Conservation (phyloP, 2,329 filamentous ascomycete genomes). For the Elsinoe arachidis region DNA sequence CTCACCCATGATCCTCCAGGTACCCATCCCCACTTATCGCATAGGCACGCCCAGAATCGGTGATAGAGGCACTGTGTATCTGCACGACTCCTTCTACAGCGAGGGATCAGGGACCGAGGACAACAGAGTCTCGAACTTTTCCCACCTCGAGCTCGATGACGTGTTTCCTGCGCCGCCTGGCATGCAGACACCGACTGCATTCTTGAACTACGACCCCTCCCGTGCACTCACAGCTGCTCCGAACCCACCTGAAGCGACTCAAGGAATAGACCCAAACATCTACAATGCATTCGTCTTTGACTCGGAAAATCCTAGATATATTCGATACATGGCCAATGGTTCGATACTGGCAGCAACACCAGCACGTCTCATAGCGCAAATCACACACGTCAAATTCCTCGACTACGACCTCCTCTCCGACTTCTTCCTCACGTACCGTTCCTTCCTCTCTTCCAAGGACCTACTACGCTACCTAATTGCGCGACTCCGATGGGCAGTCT, state of each 20-base stretch:
- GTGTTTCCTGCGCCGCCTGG: constrained; percentile 36
- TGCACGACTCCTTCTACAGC: constrained; percentile 72
- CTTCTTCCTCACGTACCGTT: constrained; percentile 91
- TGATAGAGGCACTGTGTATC: constrained; percentile 61
- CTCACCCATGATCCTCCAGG: constrained; percentile 47
- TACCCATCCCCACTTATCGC: constrained; percentile 75
- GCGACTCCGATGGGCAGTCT: constrained; percentile 77
- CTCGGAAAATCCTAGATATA: constrained; percentile 72
- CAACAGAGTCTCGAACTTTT: constrained; percentile 53
- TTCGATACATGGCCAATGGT: constrained; percentile 66
- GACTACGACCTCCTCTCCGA: constrained; percentile 96
- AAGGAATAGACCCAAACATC: constrained; percentile 50
- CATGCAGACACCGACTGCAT: constrained; percentile 10
- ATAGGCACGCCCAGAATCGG: constrained; percentile 78
- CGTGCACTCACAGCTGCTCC: background rate
- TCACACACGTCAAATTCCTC: constrained; percentile 89
- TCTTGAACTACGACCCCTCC: background rate
- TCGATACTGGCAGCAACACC: constrained; percentile 85
- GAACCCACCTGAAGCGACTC: constrained; percentile 14
- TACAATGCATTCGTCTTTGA: constrained; percentile 75
- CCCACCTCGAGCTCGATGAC: constrained; percentile 32
- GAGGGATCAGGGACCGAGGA: constrained; percentile 61
- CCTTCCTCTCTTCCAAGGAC: constrained; percentile 69
- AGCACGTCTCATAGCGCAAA: constrained; percentile 84
- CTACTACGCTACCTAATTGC: constrained; percentile 78